These are phyloP conservation scores for Raphanus raphanistrum DNA, from an alignment of 345 rosid species.

Conservation along the genomic window DNA sequence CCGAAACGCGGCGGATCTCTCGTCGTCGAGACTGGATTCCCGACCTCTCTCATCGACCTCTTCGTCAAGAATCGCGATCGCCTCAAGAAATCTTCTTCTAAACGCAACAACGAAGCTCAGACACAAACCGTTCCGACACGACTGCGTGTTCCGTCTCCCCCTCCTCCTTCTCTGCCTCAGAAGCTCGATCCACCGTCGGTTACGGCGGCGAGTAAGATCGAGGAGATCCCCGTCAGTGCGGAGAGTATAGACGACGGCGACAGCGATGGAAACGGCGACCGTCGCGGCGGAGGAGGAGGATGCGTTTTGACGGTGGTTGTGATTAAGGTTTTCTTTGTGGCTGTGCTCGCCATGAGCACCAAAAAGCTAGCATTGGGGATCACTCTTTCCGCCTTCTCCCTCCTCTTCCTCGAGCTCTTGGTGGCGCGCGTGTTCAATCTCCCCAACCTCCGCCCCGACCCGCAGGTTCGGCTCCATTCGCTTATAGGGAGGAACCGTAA, in stretches of 20 bases:
- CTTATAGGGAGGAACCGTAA: neutral
- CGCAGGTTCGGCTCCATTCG: conserved; percentile 7
- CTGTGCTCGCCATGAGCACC: conserved; percentile 56
- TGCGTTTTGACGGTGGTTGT: conserved; percentile 38
- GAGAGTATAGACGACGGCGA: neutral
- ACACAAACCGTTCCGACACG: conserved; percentile 12
- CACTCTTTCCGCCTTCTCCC: conserved; percentile 59
- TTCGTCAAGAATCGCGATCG: conserved; percentile 81
- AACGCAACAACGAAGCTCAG: conserved; percentile 28
- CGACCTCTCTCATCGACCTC: conserved; percentile 83
- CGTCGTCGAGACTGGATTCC: conserved; percentile 86
- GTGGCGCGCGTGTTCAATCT: conserved; percentile 26
- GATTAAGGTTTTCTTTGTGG: conserved; percentile 48
- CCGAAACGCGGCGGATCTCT: conserved; percentile 70
- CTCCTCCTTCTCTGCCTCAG: conserved; percentile 1
- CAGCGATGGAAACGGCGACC: neutral
- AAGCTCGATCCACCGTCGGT: conserved; percentile 23
- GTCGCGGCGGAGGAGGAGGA: conserved; percentile 19
- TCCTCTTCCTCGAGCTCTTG: conserved; percentile 47
- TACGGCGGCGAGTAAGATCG: conserved; percentile 12
- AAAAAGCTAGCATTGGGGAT: conserved; percentile 54
- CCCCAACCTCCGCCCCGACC: conserved; percentile 33
- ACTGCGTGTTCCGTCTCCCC: conserved; percentile 18
- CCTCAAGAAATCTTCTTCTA: conserved; percentile 49
- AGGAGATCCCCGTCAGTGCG: neutral